These are phyloP conservation scores for Hordeum marinum DNA, from an alignment of 176 grass and related monocot species.

Conservation along the genomic window DNA sequence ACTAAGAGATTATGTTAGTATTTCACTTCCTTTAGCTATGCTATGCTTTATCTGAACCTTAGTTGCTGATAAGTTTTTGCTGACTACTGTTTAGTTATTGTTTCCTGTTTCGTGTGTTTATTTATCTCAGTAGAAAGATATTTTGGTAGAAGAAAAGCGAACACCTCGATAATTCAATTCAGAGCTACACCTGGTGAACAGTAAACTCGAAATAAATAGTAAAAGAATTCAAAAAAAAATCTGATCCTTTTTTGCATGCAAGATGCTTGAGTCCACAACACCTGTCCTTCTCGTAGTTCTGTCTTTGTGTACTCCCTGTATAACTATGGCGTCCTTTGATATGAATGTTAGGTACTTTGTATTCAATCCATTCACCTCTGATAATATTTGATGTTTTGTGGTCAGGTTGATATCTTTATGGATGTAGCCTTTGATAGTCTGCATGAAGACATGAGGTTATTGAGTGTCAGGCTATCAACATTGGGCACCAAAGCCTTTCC, in stretches of 20 bases:
- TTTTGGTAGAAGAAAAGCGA: too few relatives aligned
- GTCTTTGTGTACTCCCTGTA: too few relatives aligned
- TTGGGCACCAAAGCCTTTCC: slow-evolving; percentile 31
- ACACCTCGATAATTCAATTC: too few relatives aligned
- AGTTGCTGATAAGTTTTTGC: neutral
- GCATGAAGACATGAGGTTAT: slow-evolving; percentile 75
- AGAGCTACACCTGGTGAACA: too few relatives aligned
- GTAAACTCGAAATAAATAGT: too few relatives aligned
- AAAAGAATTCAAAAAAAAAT: too few relatives aligned
- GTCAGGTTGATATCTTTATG: slow-evolving; percentile 89
- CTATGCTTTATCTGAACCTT: neutral
- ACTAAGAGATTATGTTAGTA: neutral
- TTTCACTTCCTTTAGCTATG: neutral
- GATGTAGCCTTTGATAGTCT: slow-evolving; percentile 85
- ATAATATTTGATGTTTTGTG: slow-evolving; percentile 26
- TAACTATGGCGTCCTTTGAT: too few relatives aligned
- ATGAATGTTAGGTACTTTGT: neutral
- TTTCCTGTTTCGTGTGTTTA: neutral
- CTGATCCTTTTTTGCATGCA: too few relatives aligned
- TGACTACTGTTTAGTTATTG: slow-evolving; percentile 3
- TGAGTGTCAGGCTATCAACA: slow-evolving; percentile 47
- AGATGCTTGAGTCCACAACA: too few relatives aligned
- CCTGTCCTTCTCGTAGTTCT: too few relatives aligned
- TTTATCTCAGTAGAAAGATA: neutral
- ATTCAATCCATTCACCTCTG: slow-evolving; percentile 11